Evolutionary conservation across 2,329 filamentous ascomycete species (phyloP).

Genomic region (Diaporthe amygdali): DNA sequence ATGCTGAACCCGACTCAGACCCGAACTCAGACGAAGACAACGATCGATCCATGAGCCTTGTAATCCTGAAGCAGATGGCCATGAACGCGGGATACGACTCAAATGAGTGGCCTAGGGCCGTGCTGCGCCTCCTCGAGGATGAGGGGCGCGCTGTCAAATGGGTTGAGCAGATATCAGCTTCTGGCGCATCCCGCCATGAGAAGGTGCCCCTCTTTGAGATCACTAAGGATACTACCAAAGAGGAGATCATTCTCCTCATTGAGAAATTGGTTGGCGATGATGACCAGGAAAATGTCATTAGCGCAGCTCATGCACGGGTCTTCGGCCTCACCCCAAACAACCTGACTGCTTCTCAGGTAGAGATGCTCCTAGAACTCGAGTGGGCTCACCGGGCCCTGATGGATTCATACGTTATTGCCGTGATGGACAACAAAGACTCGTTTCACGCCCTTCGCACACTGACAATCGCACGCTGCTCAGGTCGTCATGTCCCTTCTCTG

Average conservation of each 20-base stretch:
- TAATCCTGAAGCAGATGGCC: conserved; percentile 42
- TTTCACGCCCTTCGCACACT: conserved; percentile 63
- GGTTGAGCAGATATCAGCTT: conserved; percentile 6
- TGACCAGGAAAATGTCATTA: background rate
- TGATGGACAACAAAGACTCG: conserved; percentile 62
- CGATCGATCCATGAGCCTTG: conserved; percentile 10
- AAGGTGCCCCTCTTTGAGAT: conserved; percentile 26
- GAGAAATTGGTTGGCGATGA: conserved; percentile 5
- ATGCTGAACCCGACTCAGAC: background rate
- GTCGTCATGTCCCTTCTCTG: conserved; percentile 61
- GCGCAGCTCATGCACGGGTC: conserved; percentile 32
- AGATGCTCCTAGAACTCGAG: conserved; percentile 71
- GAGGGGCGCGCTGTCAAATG: conserved; percentile 33
- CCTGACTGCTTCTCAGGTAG: conserved; percentile 67
- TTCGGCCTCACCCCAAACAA: conserved; percentile 43
- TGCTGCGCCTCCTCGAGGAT: conserved; percentile 40
- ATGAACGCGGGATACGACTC: conserved; percentile 41
- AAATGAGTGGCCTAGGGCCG: conserved; percentile 37
- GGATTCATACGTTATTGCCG: conserved; percentile 68
- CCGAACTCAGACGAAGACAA: background rate
- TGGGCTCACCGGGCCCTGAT: conserved; percentile 74
- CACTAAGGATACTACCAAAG: background rate
- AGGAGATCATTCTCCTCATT: conserved; percentile 10
- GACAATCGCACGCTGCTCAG: conserved; percentile 69
- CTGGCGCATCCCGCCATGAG: conserved; percentile 34